phyloP scores from a whole-genome alignment of 2,329 filamentous ascomycete species.

The Epichloe brachyelytri region DNA sequence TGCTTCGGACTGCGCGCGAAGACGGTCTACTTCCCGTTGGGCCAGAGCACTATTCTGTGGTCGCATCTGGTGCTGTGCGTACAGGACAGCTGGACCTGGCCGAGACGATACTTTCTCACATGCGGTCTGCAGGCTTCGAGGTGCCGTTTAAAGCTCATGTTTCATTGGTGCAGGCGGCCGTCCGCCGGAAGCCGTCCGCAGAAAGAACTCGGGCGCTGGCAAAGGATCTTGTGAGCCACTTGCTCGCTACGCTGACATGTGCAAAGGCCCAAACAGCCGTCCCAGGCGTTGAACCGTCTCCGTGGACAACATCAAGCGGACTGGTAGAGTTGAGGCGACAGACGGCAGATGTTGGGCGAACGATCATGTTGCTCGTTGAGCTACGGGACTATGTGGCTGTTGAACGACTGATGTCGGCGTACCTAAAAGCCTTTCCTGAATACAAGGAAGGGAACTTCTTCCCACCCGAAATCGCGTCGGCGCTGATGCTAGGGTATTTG shows the following conservation, averaged over 20 bases:
- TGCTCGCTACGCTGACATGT: constrained; percentile 12
- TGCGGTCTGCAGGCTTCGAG: constrained; percentile 28
- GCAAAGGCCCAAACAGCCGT: not conserved
- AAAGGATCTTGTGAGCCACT: constrained; percentile 17
- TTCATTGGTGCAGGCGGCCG: constrained; percentile 28
- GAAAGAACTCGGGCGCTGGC: constrained; percentile 13
- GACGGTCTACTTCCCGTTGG: constrained; percentile 33
- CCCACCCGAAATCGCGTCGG: constrained; percentile 43
- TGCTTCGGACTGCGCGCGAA: constrained; percentile 31
- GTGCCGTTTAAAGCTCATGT: constrained; percentile 31
- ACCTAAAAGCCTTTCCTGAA: constrained; percentile 27
- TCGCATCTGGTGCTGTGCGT: constrained; percentile 39
- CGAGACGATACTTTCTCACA: constrained; percentile 27
- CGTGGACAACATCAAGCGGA: constrained; percentile 8
- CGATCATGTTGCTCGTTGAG: constrained; percentile 21
- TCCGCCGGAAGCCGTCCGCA: constrained; percentile 12
- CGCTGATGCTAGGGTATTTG: constrained; percentile 56
- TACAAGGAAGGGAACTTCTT: constrained; percentile 21
- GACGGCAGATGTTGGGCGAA: constrained; percentile 18
- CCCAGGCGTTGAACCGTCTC: not conserved
- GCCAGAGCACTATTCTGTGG: constrained; percentile 36
- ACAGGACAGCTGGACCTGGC: constrained; percentile 30
- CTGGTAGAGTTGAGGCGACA: constrained; percentile 14
- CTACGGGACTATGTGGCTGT: constrained; percentile 38
- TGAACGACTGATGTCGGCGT: constrained; percentile 42